Evolutionary conservation across 169 alveolate species (phyloP), one percentile per base, ranked within the genome.

Genomic region (Neospora caninum): DNA sequence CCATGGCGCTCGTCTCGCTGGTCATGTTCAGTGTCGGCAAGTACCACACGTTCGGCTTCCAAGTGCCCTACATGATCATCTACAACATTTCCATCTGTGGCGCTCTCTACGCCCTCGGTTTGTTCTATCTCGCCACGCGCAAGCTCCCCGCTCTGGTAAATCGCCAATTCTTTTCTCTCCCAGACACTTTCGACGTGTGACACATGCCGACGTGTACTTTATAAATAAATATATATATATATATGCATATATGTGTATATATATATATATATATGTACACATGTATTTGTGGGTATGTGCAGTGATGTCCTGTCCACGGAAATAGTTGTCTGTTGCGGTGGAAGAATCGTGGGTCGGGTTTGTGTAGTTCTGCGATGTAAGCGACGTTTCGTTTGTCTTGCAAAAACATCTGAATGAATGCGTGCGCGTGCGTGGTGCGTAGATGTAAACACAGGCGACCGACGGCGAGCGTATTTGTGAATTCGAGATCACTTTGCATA

Each of bases 111-210:
- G 94, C 94, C 36, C 31, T 92, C 38, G 29, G 36, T 25, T 43
- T 92, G n/a, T 92, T 92, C 43, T 92, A 92, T 34, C 16, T 92
- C 49, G 92, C 94, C 41, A 92, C 94, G 20, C 31, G 92, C 22
- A 31, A 80, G 34, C 94, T 54, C 73, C 43, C 82, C 29, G 92
- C 38, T 6, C 36, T 92, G 84, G 94, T 80, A 10, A 31, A 83
- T 2, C 29, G 73, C 80, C 80, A 34, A 16, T 69, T 7, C 64
- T 7, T n/a, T n/a, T n/a, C n/a, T n/a, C n/a, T n/a, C n/a, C n/a
- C 25, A 58, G 31, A 58, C 16, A 58, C 31, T 58, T 58, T 58
- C 16, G 25, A 16, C n/a, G n/a, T n/a, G n/a, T n/a, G n/a, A n/a
- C n/a, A n/a, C n/a, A n/a, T n/a, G n/a, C n/a, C n/a, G n/a, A 58